These are phyloP conservation scores for Monosporozyma solicola DNA, from an alignment of 805 yeast genomes.

Conservation along the genomic window DNA sequence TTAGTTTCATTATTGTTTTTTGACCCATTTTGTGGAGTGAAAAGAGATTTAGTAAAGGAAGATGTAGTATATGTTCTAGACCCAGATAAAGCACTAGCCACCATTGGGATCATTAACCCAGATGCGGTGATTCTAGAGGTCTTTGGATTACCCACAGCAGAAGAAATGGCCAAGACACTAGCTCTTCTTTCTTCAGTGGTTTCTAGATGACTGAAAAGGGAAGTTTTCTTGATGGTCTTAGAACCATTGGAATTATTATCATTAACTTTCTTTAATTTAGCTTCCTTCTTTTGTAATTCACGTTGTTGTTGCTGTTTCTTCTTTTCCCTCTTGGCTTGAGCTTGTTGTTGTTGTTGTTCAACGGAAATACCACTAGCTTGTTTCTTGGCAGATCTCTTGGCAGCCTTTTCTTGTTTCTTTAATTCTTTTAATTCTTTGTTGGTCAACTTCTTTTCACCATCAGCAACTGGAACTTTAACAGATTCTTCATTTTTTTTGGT, in stretches of 20 bases:
- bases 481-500: slow-evolving; percentile 1
- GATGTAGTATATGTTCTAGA: slow-evolving; percentile 19
- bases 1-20: neutral
- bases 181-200: slow-evolving; percentile 65
- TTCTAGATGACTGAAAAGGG: slow-evolving; percentile 70
- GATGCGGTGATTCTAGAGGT: slow-evolving; percentile 30
- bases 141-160: slow-evolving; percentile 27
- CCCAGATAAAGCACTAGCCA: slow-evolving; percentile 22
- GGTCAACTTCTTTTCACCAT: slow-evolving; percentile 34
- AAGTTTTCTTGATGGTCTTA: slow-evolving; percentile 38
- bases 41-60: slow-evolving; percentile 6
- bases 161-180: slow-evolving; percentile 26
- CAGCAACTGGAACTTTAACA: neutral
- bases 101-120: slow-evolving; percentile 28
- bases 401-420: slow-evolving; percentile 86
- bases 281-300: slow-evolving; percentile 46
- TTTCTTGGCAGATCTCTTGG: slow-evolving; percentile 83
- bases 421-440: slow-evolving; percentile 81
- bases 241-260: slow-evolving; percentile 2
- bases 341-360: slow-evolving; percentile 32
- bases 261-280: slow-evolving; percentile 36
- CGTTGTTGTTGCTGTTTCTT: slow-evolving; percentile 36
- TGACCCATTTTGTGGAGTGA: neutral
- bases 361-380: slow-evolving; percentile 50
- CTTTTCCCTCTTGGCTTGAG: slow-evolving; percentile 38